phyloP scores from a whole-genome alignment of 345 rosid species.

The Eucalyptus curtisii region DNA sequence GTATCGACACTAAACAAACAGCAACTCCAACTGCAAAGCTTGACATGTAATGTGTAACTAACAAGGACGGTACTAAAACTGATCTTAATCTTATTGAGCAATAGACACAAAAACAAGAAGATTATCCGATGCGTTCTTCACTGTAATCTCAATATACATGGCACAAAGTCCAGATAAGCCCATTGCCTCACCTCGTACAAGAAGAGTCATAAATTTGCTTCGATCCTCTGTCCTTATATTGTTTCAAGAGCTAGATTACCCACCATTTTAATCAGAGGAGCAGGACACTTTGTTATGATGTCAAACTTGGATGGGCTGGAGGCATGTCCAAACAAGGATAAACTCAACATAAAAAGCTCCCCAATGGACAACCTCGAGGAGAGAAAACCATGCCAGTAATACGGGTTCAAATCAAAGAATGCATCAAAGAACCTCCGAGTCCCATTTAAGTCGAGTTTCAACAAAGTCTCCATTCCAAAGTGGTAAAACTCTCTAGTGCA shows the following conservation, averaged over 20 bases:
- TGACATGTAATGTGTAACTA: neutral
- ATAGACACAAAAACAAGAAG: neutral
- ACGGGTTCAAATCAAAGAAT: constrained; percentile 46
- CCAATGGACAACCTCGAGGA: constrained; percentile 37
- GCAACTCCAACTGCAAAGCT: neutral
- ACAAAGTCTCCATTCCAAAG: constrained; percentile 60
- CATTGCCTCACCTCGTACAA: neutral
- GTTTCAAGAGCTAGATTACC: constrained; percentile 45
- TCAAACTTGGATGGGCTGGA: constrained; percentile 34
- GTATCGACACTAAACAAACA: neutral
- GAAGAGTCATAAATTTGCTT: neutral
- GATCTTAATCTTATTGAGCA: neutral
- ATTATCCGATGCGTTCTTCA: neutral
- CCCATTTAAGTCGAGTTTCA: constrained; percentile 46
- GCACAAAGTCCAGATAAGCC: neutral
- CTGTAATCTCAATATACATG: neutral
- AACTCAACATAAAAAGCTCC: constrained; percentile 27
- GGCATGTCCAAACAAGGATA: constrained; percentile 34
- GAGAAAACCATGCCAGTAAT: constrained; percentile 58
- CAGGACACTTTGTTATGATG: constrained; percentile 49
- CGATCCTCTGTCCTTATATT: neutral
- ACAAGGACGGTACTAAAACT: neutral
- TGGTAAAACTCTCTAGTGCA: constrained; percentile 26
- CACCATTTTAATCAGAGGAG: constrained; percentile 41
- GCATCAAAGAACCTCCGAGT: constrained; percentile 49